Evolutionary conservation across 179 eudicot species (phyloP), one percentile per base, ranked within the genome.

Genomic region (Amaranthus tricolor): DNA sequence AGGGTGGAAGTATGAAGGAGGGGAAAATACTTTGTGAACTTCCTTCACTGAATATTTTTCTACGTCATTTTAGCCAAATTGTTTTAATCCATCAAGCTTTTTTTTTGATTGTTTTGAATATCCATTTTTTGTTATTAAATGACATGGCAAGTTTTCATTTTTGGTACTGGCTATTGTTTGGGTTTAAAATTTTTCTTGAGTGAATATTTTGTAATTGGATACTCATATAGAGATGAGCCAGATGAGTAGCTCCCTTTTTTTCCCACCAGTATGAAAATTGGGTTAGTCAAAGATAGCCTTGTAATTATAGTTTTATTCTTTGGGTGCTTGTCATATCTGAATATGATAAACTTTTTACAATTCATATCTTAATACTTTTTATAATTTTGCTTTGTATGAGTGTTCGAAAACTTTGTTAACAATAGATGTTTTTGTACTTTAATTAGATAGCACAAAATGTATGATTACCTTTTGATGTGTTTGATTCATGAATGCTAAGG

Each of bases 81-180:
- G 40, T 31, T 71, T 5, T 17, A 50, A 66, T 11, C 55, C 47
- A 53, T 17, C 50, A 52, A 60, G 20, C 7, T n/a, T 10, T 58
- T 71, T 76, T 56, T 47, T 40, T 10, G 19, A 71, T 65, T 73
- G 53, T 21, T 75, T 64, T 71, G 6, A n/a, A n/a, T 66, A 79
- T 62, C 54, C 58, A 44, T 16, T 60, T 61, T 52, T 70, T n/a
- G 52, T 53, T 19, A 10, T 14, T 68, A 16, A 51, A 11, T 7
- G 47, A 51, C 21, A 52, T 24, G 13, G 14, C 11, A 17, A n/a
- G 11, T 19, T 6, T 43, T 6, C 14, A 54, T 10, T 3, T 54
- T 31, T 31, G 40, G 40, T 31, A 31, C 6, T 8, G 3, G 17
- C 49, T 43, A 43, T 13, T 24, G 6, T 40, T 63, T 63, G 67